These are phyloP conservation scores for Mortierella sp. DNA, from an alignment of 371 early-diverging fungal genomes.

Conservation along the genomic window DNA sequence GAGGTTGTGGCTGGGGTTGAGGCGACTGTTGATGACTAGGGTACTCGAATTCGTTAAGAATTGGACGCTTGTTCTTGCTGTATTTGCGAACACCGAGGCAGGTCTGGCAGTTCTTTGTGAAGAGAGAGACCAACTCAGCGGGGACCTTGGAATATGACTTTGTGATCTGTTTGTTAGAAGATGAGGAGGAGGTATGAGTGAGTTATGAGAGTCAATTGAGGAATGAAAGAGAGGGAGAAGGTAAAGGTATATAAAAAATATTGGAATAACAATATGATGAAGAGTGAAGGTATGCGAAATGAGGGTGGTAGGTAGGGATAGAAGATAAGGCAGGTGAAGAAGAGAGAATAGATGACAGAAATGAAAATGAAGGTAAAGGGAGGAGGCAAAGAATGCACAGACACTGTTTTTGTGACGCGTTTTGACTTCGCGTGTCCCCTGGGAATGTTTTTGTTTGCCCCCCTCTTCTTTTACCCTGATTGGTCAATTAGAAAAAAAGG, in stretches of 20 bases:
- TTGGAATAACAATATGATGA: not conserved
- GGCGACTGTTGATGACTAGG: constrained; percentile 22
- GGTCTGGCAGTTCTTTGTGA: constrained; percentile 57
- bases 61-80: constrained; percentile 55
- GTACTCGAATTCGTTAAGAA: constrained; percentile 55
- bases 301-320: not conserved
- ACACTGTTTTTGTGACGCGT: not conserved
- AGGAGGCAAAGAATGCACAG: not conserved
- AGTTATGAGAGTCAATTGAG: not conserved
- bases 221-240: constrained; percentile 2
- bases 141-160: constrained; percentile 56
- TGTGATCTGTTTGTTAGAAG: constrained; percentile 31
- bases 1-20: constrained; percentile 15
- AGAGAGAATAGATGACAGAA: not conserved
- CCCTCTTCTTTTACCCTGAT: constrained; percentile 1
- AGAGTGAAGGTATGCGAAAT: not conserved
- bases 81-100: constrained; percentile 55
- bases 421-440: too few relatives aligned
- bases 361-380: too few relatives aligned
- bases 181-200: constrained; percentile 6
- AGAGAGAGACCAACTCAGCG: constrained; percentile 54
- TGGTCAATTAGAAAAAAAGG: not conserved
- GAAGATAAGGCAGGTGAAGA: not conserved
- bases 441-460: not conserved
- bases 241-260: not conserved